Conservation (phyloP, 2,329 filamentous ascomycete species). For the Scedosporium minutisporum region DNA sequence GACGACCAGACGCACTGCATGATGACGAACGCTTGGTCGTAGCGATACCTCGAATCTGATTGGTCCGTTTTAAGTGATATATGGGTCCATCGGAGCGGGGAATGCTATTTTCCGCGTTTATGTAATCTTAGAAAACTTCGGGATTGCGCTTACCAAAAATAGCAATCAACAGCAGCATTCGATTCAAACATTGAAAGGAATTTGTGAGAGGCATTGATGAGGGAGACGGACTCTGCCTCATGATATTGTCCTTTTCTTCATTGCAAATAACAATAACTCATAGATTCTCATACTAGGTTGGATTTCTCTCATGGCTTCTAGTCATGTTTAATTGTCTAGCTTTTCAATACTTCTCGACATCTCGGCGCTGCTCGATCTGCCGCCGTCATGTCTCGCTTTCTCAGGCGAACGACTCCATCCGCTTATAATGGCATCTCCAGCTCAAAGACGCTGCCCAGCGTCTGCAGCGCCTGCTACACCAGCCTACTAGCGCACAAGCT, state of each 20-base stretch:
- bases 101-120: background rate
- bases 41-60: background rate
- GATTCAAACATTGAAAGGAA: too few species aligned
- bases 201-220: too few species aligned
- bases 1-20: background rate
- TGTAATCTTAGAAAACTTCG: background rate
- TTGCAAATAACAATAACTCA: background rate
- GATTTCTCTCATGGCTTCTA: background rate
- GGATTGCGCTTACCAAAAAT: background rate
- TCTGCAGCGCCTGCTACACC: conserved; percentile 3
- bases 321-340: background rate
- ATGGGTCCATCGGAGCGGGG: background rate
- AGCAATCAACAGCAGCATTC: too few species aligned
- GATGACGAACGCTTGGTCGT: background rate
- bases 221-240: background rate
- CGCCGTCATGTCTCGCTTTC: conserved; percentile 3
- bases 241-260: background rate
- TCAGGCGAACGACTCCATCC: background rate
- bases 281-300: background rate
- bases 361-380: background rate
- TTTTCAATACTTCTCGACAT: background rate
- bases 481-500: conserved; percentile 18
- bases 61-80: background rate
- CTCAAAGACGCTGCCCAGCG: background rate
- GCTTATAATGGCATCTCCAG: background rate